A percentile compares a stretch with the other conserved stretches of the same genome.
Evolutionary conservation across 2,329 filamentous ascomycete species (phyloP).

Genomic region (Plenodomus biglobosus): DNA sequence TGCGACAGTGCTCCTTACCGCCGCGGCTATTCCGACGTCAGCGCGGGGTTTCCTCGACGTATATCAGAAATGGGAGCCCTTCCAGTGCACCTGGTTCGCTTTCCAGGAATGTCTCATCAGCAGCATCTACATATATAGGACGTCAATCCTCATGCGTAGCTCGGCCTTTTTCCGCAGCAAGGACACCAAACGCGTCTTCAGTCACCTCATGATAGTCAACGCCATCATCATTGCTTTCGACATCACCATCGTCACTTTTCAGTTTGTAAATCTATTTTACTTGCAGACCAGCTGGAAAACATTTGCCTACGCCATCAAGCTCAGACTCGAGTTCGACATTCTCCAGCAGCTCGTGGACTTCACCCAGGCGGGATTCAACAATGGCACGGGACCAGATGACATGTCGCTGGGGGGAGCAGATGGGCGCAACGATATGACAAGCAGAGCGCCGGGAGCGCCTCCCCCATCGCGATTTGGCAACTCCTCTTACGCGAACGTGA

Average conservation of each 20-base stretch:
- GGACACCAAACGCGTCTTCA: slow-evolving; percentile 16
- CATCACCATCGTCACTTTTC: slow-evolving; percentile 43
- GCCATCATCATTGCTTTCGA: slow-evolving; percentile 45
- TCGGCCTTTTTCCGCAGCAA: slow-evolving; percentile 8
- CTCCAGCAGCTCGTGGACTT: slow-evolving; percentile 44
- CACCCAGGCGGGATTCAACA: slow-evolving; percentile 11
- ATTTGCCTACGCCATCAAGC: slow-evolving; percentile 48
- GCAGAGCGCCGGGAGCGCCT: background rate
- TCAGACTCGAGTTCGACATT: slow-evolving; percentile 58
- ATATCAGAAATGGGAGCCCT: slow-evolving; percentile 39
- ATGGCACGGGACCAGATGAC: background rate
- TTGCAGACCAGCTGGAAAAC: slow-evolving; percentile 39
- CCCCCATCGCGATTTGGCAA: slow-evolving; percentile 2
- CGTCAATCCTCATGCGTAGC: slow-evolving; percentile 45
- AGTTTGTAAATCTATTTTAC: slow-evolving; percentile 38
- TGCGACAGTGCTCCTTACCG: slow-evolving; percentile 56
- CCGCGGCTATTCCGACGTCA: slow-evolving; percentile 41
- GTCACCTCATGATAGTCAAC: slow-evolving; percentile 44
- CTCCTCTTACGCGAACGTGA: slow-evolving; percentile 18
- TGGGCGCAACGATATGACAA: background rate
- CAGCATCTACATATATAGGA: slow-evolving; percentile 55
- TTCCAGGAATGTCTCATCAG: slow-evolving; percentile 41
- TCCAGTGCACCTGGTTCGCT: slow-evolving; percentile 46
- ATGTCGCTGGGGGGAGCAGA: background rate
- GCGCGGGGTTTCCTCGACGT: slow-evolving; percentile 5